Base-by-base conservation (phyloP, 78 protist species). In the Planoprotostelium fungivorum region DNA sequence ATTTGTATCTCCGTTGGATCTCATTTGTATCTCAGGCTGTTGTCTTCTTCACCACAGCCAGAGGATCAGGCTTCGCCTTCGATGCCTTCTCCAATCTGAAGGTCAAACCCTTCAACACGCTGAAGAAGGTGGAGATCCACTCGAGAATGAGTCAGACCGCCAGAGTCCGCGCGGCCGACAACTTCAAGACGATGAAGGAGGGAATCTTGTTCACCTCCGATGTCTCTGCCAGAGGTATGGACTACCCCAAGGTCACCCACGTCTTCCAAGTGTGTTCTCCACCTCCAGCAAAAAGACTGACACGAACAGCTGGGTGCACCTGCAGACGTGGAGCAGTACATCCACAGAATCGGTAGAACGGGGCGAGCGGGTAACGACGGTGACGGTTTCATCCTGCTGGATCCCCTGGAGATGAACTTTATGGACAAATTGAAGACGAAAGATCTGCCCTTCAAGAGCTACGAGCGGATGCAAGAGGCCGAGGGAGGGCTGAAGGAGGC, bases 191-290 rank as follows among this genome's bases (percentile, higher is more conserved):
- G 35, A 28, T 29, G 34, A 0, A 9, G 34, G 9, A 29, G 23
- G 38, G 1, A 1, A 5, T 87, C 25, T 37, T 92, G 85, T 92
- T 92, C 89, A 51, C 95, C 1, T 89, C 92, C 31, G 96, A 94
- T 89, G 96, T 94, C 38, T 35, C 87, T 1, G 96, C 96, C 63
- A 90, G 96, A 83, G 96, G 96, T 35, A 25, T 94, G 34, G 96
- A 94, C 89, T 94, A 88, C 89, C 96, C 96, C 28, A 88, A 89
- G 87, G 93, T 94, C 63, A 88, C 93, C 1, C 35, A 73, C 37
- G 94, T 95, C 9, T 5, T 96, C 29, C 95, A 96, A 84, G 91
- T 94, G 23, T 96, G 96, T 34, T 5, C 73, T 51, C 16, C 73
- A 5, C 31, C 73, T 25, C 73, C 5, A 51, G 16, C 73, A 5